phyloP scores from a whole-genome alignment of 2,329 filamentous ascomycete genomes.

The Sphaerulina populicola region DNA sequence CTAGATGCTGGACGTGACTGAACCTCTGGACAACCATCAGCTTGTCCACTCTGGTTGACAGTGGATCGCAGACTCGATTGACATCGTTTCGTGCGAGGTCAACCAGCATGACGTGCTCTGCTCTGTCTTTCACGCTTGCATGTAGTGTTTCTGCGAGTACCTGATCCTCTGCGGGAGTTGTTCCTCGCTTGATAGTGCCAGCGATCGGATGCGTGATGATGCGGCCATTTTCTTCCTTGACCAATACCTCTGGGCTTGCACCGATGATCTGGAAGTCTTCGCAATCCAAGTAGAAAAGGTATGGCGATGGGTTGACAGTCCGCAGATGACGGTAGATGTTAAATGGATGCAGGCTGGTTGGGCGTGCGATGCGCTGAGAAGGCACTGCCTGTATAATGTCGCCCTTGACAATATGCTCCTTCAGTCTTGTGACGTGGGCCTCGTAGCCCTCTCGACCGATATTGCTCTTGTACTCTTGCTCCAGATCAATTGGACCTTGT shows the following conservation, averaged over 20 bases:
- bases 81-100: constrained; percentile 94
- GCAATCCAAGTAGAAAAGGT: constrained; percentile 93
- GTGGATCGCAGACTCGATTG: constrained; percentile 87
- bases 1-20: constrained; percentile 93
- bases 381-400: constrained; percentile 98
- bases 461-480: constrained; percentile 81
- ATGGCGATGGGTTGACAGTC: constrained; percentile 95
- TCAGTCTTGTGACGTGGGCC: constrained; percentile 73
- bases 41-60: constrained; percentile 80
- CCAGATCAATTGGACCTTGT: constrained; percentile 62
- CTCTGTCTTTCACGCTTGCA: constrained; percentile 78
- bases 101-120: constrained; percentile 95
- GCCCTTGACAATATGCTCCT: constrained; percentile 81
- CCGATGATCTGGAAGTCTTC: constrained; percentile 89
- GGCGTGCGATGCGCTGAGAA: constrained; percentile 82
- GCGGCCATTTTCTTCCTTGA: constrained; percentile 75
- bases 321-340: constrained; percentile 95
- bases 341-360: constrained; percentile 87
- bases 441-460: constrained; percentile 85
- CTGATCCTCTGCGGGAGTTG: constrained; percentile 71
- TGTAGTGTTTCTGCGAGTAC: constrained; percentile 67
- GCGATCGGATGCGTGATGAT: constrained; percentile 97
- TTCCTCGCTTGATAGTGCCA: constrained; percentile 83
- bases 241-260: constrained; percentile 86
- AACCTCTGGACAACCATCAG: constrained; percentile 93